phyloP scores from a whole-genome alignment of 2,329 filamentous ascomycete genomes.

The Dactylellina haptotyla region DNA sequence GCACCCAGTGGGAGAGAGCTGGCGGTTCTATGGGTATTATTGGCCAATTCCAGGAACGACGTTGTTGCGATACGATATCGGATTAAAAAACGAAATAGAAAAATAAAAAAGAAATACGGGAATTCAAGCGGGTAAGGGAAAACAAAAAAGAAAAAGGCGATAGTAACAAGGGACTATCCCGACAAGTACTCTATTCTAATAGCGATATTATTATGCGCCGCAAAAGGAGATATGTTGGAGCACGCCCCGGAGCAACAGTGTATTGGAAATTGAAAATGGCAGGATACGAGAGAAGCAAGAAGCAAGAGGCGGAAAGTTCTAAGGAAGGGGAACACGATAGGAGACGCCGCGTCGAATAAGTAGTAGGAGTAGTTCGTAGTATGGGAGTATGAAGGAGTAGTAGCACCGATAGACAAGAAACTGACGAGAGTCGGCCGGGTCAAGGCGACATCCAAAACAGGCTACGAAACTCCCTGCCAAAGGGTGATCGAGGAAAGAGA shows the following conservation, averaged over 20 bases:
- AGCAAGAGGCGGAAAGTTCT: conserved; percentile 38
- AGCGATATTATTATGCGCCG: conserved; percentile 47
- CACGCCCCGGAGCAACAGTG: conserved; percentile 30
- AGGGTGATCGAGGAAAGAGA: conserved; percentile 28
- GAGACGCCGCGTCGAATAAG: conserved; percentile 48
- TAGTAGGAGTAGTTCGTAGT: no score
- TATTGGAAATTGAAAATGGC: conserved; percentile 37
- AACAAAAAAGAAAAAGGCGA: not conserved
- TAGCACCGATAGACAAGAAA: not conserved
- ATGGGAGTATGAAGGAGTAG: not conserved
- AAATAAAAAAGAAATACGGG: not conserved
- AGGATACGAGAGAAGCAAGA: conserved; percentile 43
- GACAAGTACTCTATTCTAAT: conserved; percentile 46
- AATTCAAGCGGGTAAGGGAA: not conserved
- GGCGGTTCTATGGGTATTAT: conserved; percentile 34
- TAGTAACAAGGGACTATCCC: conserved; percentile 13
- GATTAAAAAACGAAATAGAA: conserved; percentile 1
- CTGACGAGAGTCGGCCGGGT: conserved; percentile 18
- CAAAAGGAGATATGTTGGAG: conserved; percentile 46
- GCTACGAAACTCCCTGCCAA: conserved; percentile 38
- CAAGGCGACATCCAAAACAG: conserved; percentile 46
- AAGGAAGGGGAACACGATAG: conserved; percentile 23
- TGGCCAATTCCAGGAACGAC: conserved; percentile 34
- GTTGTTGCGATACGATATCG: conserved; percentile 19
- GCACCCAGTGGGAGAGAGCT: not conserved